A percentile compares a stretch with the other conserved stretches of the same genome.
These are phyloP conservation scores for Leccinum huronense DNA, from an alignment of 1,284 basidiomycete genomes.

Conservation along the genomic window DNA sequence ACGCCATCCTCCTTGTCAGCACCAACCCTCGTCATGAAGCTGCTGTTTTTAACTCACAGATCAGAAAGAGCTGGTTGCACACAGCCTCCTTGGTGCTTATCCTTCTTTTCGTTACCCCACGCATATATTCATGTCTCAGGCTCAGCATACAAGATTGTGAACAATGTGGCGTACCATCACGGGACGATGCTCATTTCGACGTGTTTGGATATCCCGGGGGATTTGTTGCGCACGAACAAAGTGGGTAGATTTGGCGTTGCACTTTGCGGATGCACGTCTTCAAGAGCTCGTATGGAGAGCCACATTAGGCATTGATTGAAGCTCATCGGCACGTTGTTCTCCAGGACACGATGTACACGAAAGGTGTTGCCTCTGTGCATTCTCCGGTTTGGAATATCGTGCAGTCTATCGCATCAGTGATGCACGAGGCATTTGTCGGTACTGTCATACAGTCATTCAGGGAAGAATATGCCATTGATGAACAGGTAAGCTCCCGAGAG, in stretches of 20 bases:
- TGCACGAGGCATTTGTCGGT: constrained; percentile 70
- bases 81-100: constrained; percentile 38
- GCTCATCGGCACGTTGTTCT: neutral
- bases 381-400: constrained; percentile 88
- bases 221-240: constrained; percentile 70
- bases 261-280: neutral
- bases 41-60: constrained; percentile 95
- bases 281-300: neutral
- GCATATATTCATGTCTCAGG: constrained; percentile 77
- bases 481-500: constrained; percentile 37
- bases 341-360: constrained; percentile 77
- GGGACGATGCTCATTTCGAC: constrained; percentile 98
- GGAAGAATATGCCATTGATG: constrained; percentile 56
- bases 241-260: constrained; percentile 40
- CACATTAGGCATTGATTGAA: neutral
- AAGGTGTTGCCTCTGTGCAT: constrained; percentile 87
- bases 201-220: constrained; percentile 66
- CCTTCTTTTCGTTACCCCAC: neutral
- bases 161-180: constrained; percentile 92
- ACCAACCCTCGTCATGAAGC: constrained; percentile 99
- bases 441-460: constrained; percentile 75
- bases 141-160: constrained; percentile 96
- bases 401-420: constrained; percentile 52
- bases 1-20: constrained; percentile 91
- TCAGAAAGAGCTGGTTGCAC: constrained; percentile 93